Evolutionary conservation across 192 early-diverging fungal species (phyloP).

Genomic region (Podila verticillata): DNA sequence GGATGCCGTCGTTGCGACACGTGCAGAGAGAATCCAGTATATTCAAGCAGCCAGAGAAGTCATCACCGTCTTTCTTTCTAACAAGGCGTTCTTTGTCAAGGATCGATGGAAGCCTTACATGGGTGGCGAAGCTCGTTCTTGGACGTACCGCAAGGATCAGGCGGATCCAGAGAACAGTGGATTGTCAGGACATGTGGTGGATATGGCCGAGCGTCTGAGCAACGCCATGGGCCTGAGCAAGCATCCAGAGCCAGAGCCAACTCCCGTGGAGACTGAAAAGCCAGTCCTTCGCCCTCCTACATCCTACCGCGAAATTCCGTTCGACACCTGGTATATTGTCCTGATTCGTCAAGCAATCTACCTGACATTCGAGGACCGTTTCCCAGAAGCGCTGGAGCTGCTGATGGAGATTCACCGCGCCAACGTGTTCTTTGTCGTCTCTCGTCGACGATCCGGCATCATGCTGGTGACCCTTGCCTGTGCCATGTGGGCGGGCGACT

Average conservation of each 20-base stretch:
- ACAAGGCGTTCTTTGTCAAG: constrained; percentile 45
- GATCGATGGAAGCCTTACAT: constrained; percentile 42
- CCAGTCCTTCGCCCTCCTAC: constrained; percentile 7
- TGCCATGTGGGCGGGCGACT: constrained; percentile 46
- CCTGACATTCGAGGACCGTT: constrained; percentile 43
- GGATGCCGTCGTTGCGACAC: constrained; percentile 31
- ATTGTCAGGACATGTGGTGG: constrained; percentile 44
- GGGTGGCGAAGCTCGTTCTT: constrained; percentile 20
- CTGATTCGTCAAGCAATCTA: constrained; percentile 46
- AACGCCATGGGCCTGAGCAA: constrained; percentile 35
- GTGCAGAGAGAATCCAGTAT: constrained; percentile 43
- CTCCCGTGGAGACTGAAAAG: background rate
- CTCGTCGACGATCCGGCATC: constrained; percentile 45
- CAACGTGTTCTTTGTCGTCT: constrained; percentile 31
- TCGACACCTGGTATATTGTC: constrained; percentile 42
- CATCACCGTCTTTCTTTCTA: constrained; percentile 40
- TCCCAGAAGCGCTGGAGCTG: constrained; percentile 29
- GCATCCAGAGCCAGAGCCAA: background rate
- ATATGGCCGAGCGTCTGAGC: constrained; percentile 52
- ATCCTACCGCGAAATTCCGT: constrained; percentile 27
- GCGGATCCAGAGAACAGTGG: constrained; percentile 30
- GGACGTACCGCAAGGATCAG: constrained; percentile 25
- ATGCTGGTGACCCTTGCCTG: constrained; percentile 39
- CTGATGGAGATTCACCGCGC: constrained; percentile 39
- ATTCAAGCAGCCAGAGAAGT: constrained; percentile 43